A percentile compares a stretch with the other conserved stretches of the same genome.
These are phyloP conservation scores for Bolboschoenoplectus hybrid DNA, from an alignment of 202 grass and related monocot species.

Conservation along the genomic window DNA sequence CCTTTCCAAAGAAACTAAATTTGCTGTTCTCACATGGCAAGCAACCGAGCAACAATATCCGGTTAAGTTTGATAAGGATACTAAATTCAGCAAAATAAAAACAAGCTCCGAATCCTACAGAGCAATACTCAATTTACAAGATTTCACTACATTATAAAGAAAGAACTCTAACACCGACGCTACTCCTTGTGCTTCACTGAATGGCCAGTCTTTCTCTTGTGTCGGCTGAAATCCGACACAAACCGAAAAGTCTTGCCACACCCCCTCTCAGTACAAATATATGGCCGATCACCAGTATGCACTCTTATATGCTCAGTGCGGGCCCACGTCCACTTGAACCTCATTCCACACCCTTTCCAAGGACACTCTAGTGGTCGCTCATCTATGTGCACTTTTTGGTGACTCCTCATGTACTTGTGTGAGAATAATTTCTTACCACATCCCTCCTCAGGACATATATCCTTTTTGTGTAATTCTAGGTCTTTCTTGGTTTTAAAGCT, in stretches of 20 bases:
- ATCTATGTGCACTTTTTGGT: conserved; percentile 85
- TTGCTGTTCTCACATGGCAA: background rate
- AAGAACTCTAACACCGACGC: conserved; percentile 32
- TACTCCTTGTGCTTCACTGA: conserved; percentile 53
- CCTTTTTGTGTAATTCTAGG: conserved; percentile 65
- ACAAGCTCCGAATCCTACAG: conserved; percentile 19
- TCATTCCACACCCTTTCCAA: conserved; percentile 80
- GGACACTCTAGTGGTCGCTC: conserved; percentile 77
- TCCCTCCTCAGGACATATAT: conserved; percentile 69
- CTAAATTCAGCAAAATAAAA: conserved; percentile 30
- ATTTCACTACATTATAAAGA: conserved; percentile 22
- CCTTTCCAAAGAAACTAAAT: background rate
- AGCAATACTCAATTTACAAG: conserved; percentile 27
- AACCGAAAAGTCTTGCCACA: conserved; percentile 93
- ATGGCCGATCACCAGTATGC: conserved; percentile 90
- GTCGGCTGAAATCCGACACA: conserved; percentile 90
- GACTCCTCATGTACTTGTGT: conserved; percentile 85
- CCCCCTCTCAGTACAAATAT: conserved; percentile 71
- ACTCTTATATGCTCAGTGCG: conserved; percentile 95
- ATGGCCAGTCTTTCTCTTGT: conserved; percentile 92
- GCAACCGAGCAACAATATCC: background rate
- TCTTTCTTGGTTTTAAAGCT: conserved; percentile 71
- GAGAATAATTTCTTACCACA: conserved; percentile 88
- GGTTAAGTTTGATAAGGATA: conserved; percentile 15
- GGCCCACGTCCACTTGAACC: conserved; percentile 97